Evolutionary conservation across 768 basidiomycete genomes (phyloP).

Genomic region (Sporobolomyces pararoseus): DNA sequence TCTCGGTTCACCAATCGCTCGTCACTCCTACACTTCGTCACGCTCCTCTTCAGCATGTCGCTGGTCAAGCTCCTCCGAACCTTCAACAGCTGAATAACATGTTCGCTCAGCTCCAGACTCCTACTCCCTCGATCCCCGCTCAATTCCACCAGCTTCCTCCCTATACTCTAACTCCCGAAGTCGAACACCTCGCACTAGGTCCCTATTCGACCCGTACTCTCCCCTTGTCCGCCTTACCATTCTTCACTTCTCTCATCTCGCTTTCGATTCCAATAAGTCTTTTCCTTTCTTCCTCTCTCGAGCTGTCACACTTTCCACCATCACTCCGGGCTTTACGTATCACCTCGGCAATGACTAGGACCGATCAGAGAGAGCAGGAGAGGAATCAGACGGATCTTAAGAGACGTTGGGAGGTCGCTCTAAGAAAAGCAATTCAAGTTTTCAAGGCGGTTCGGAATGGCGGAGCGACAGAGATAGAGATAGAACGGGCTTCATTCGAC

Average conservation of each 20-base stretch:
- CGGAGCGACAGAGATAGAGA: too few species aligned
- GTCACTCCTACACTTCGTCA: not conserved
- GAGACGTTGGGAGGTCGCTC: not conserved
- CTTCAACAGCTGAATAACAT: not conserved
- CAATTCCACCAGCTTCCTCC: not conserved
- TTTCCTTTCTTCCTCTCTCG: not conserved
- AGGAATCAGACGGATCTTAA: not conserved
- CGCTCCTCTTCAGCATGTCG: not conserved
- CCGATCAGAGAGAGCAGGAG: not conserved
- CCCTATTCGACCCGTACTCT: slow-evolving; percentile 25
- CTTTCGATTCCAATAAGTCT: slow-evolving; percentile 2
- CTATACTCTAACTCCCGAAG: not conserved
- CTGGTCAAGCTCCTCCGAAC: not conserved
- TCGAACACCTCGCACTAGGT: slow-evolving; percentile 16
- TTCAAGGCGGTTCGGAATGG: too few species aligned
- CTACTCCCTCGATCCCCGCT: not conserved
- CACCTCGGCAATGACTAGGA: not conserved
- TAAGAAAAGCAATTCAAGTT: too few species aligned
- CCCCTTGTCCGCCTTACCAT: slow-evolving; percentile 1
- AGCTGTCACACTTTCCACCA: not conserved
- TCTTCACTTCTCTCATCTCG: slow-evolving; percentile 11
- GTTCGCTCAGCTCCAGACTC: not conserved
- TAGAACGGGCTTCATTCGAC: too few species aligned
- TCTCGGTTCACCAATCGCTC: slow-evolving; percentile 24
- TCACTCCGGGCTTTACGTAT: not conserved